phyloP scores from a whole-genome alignment of 202 grass and related monocot species.

The Carex sylvatica region DNA sequence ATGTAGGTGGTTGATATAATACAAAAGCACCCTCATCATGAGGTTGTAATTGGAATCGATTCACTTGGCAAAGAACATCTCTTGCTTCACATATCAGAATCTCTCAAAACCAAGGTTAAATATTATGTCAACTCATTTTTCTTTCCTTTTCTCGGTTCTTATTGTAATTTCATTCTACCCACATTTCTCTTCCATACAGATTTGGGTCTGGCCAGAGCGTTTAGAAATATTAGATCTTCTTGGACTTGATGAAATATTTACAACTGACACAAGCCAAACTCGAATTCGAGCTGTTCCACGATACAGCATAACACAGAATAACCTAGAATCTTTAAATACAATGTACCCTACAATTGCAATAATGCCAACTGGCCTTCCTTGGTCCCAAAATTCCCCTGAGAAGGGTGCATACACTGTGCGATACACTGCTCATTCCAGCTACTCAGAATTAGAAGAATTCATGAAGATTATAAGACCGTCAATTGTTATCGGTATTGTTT shows the following conservation, averaged over 20 bases:
- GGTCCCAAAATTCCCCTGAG: slow-evolving; percentile 51
- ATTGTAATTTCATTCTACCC: slow-evolving; percentile 11
- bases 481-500: slow-evolving; percentile 48
- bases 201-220: slow-evolving; percentile 89
- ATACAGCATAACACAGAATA: slow-evolving; percentile 61
- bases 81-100: slow-evolving; percentile 71
- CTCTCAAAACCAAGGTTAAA: slow-evolving; percentile 63
- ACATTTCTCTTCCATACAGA: slow-evolving; percentile 37
- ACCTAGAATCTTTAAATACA: slow-evolving; percentile 75
- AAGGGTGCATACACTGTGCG: slow-evolving; percentile 60
- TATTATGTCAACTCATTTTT: slow-evolving; percentile 12
- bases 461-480: slow-evolving; percentile 53
- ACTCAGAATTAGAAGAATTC: slow-evolving; percentile 60
- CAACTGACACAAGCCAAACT: slow-evolving; percentile 65
- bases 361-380: slow-evolving; percentile 71
- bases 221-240: slow-evolving; percentile 75
- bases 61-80: slow-evolving; percentile 87
- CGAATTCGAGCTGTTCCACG: slow-evolving; percentile 70
- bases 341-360: slow-evolving; percentile 69
- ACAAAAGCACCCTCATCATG: slow-evolving; percentile 58
- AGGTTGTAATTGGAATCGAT: slow-evolving; percentile 70
- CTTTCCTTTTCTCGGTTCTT: slow-evolving; percentile 11
- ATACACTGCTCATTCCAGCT: slow-evolving; percentile 86
- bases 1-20: slow-evolving; percentile 66
- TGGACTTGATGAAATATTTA: slow-evolving; percentile 75